A percentile compares a stretch with the other conserved stretches of the same genome.
Evolutionary conservation across 176 grass and related monocot species (phyloP).

Genomic region (Musa beccarii): DNA sequence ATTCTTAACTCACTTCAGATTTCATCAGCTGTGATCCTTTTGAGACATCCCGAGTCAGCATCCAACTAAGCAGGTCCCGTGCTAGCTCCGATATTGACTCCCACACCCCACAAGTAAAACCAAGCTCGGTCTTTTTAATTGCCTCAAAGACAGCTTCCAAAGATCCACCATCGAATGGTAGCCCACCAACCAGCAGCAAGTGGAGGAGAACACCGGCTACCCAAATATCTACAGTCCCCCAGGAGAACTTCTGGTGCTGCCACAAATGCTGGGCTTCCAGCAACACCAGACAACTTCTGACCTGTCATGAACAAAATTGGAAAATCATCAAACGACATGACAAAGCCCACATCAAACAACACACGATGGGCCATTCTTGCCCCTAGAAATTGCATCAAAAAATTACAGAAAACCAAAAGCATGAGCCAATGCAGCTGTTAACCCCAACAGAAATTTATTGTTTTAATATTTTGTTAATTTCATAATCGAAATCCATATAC

Average conservation of each 20-base stretch:
- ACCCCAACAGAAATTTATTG: too few species aligned
- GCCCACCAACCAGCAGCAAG: slow-evolving; percentile 58
- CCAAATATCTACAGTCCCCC: slow-evolving; percentile 85
- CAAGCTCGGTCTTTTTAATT: slow-evolving; percentile 64
- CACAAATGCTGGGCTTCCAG: slow-evolving; percentile 91
- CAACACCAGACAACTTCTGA: slow-evolving; percentile 73
- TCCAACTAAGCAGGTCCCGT: slow-evolving; percentile 56
- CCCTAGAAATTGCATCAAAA: too few species aligned
- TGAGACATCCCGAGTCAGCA: slow-evolving; percentile 77
- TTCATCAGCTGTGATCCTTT: slow-evolving; percentile 55
- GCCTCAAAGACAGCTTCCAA: slow-evolving; percentile 64
- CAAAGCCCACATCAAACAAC: background rate
- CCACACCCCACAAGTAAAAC: slow-evolving; percentile 59
- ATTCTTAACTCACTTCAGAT: slow-evolving; percentile 46
- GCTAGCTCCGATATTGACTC: slow-evolving; percentile 57
- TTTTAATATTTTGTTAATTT: too few species aligned
- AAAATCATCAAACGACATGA: background rate
- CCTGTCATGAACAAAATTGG: slow-evolving; percentile 33
- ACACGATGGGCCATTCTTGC: background rate
- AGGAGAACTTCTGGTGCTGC: slow-evolving; percentile 65
- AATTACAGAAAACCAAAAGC: too few species aligned
- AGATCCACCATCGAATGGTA: slow-evolving; percentile 70
- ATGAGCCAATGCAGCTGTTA: too few species aligned
- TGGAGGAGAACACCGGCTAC: slow-evolving; percentile 78
- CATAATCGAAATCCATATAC: too few species aligned